phyloP scores from a whole-genome alignment of 2,329 filamentous ascomycete genomes.

The Cladobotryum mycophilum region DNA sequence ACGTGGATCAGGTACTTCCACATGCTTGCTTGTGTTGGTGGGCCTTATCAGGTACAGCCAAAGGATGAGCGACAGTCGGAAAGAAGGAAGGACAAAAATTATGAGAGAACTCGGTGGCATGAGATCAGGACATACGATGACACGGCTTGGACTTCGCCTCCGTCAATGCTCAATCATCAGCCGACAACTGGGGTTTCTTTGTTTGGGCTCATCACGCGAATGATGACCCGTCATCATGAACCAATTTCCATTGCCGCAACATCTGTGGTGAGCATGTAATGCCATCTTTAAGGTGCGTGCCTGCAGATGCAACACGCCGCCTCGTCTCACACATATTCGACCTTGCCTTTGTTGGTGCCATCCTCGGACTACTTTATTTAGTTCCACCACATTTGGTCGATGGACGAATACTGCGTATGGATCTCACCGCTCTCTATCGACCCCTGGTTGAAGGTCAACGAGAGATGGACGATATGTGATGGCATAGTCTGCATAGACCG shows the following conservation, averaged over 20 bases:
- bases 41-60: no score
- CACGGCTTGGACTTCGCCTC: no score
- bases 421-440: not conserved
- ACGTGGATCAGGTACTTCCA: no score
- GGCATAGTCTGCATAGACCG: not conserved
- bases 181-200: no score
- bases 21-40: no score
- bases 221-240: not conserved
- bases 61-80: no score
- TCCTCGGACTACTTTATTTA: not conserved
- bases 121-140: no score
- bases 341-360: not conserved
- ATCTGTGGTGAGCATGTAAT: not conserved
- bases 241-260: not conserved
- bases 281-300: not conserved
- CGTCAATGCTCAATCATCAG: no score
- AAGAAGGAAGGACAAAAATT: no score
- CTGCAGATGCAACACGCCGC: not conserved
- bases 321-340: not conserved
- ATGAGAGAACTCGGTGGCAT: no score
- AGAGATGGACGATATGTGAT: not conserved
- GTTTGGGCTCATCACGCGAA: not conserved
- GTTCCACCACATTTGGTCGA: no score
- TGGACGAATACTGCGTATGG: not conserved
- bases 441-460: not conserved